Conservation (phyloP, 345 rosid species). For the Zanthoxylum bungeanum region DNA sequence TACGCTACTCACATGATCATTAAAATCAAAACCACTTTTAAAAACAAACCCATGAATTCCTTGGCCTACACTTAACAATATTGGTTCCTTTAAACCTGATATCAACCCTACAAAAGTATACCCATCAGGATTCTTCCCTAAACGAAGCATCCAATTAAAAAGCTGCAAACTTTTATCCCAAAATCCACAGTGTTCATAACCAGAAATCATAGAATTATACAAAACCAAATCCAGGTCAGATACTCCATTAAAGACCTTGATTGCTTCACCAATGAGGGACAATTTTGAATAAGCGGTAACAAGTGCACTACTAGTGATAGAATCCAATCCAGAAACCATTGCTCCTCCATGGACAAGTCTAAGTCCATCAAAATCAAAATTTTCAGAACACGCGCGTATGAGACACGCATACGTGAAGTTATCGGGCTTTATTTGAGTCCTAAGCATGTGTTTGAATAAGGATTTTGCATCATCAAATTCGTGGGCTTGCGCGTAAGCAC, state of each 20-base stretch:
- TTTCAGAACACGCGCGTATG: slow-evolving; percentile 57
- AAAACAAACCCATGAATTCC: slow-evolving; percentile 72
- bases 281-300: slow-evolving; percentile 67
- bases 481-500: slow-evolving; percentile 57
- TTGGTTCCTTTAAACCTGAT: slow-evolving; percentile 46
- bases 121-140: slow-evolving; percentile 55
- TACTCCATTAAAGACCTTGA: slow-evolving; percentile 43
- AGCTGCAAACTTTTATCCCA: slow-evolving; percentile 47
- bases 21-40: slow-evolving; percentile 52
- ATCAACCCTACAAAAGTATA: slow-evolving; percentile 63
- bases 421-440: slow-evolving; percentile 51
- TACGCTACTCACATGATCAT: slow-evolving; percentile 56
- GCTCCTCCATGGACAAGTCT: slow-evolving; percentile 57
- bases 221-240: slow-evolving; percentile 69
- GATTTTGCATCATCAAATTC: slow-evolving; percentile 29
- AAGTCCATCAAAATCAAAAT: slow-evolving; percentile 36
- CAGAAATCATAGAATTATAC: slow-evolving; percentile 78
- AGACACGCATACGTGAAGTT: slow-evolving; percentile 74
- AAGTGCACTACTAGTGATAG: slow-evolving; percentile 54
- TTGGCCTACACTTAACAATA: slow-evolving; percentile 40
- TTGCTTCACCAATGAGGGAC: slow-evolving; percentile 50
- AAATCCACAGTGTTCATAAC: slow-evolving; percentile 52
- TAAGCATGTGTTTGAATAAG: slow-evolving; percentile 48
- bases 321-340: slow-evolving; percentile 57
- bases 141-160: slow-evolving; percentile 48